Evolutionary conservation across 2,329 filamentous ascomycete species (phyloP).

Genomic region (Verticillium isaacii): DNA sequence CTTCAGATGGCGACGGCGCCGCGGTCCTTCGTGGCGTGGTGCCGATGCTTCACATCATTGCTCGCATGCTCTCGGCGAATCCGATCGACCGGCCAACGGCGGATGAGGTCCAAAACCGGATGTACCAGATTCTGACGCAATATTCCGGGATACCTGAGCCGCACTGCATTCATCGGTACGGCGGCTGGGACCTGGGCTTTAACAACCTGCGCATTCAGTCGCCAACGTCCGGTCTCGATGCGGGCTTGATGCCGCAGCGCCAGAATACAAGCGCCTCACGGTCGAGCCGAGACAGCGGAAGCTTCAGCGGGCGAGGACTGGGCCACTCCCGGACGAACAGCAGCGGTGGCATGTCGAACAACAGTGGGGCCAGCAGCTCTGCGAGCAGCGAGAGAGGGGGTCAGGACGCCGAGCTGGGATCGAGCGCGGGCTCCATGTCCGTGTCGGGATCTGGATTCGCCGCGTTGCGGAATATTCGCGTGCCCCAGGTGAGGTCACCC

Average conservation of each 20-base stretch:
- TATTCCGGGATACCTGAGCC: conserved; percentile 42
- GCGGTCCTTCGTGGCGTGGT: conserved; percentile 44
- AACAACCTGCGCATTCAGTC: conserved; percentile 15
- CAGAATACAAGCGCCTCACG: conserved; percentile 10
- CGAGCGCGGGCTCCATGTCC: conserved; percentile 19
- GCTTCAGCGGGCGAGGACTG: conserved; percentile 16
- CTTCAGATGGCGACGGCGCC: conserved; percentile 30
- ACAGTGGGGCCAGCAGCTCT: conserved; percentile 22
- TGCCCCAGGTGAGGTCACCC: conserved; percentile 9
- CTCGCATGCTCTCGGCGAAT: conserved; percentile 48
- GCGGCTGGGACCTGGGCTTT: conserved; percentile 24
- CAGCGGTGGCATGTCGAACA: conserved; percentile 29
- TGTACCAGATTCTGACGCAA: conserved; percentile 48
- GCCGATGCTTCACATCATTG: conserved; percentile 47
- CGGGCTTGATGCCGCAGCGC: conserved; percentile 5
- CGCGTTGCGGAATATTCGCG: conserved; percentile 10
- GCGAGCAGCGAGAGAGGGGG: conserved; percentile 11
- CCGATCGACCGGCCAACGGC: conserved; percentile 50
- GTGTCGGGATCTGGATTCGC: conserved; percentile 6
- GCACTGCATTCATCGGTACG: conserved; percentile 50
- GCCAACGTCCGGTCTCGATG: conserved; percentile 7
- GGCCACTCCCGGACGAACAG: conserved; percentile 25
- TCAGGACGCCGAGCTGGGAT: conserved; percentile 1
- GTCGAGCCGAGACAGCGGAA: conserved; percentile 10
- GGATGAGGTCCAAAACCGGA: conserved; percentile 43